Conservation (phyloP, 768 basidiomycete species). For the Leucocoprinus leucothites region DNA sequence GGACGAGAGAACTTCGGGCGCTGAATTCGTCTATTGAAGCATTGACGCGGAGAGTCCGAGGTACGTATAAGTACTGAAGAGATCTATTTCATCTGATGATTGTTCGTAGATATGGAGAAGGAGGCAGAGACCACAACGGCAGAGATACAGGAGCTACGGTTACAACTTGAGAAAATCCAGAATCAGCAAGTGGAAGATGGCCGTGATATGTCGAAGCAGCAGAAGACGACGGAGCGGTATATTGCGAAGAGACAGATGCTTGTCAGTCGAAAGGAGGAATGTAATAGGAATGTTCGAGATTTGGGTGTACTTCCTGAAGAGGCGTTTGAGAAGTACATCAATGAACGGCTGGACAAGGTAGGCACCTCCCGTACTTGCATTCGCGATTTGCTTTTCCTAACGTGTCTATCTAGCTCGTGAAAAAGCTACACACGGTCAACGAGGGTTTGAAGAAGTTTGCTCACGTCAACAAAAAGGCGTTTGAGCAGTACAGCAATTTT, state of each 20-base stretch:
- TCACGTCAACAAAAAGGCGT: conserved; percentile 99
- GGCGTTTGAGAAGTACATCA: conserved; percentile 93
- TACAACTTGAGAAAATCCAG: conserved; percentile 70
- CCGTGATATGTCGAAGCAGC: conserved; percentile 82
- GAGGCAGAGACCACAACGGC: conserved; percentile 59
- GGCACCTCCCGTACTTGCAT: conserved; percentile 20
- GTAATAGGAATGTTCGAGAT: conserved; percentile 93
- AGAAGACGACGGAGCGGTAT: conserved; percentile 95
- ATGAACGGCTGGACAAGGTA: conserved; percentile 84
- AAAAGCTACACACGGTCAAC: conserved; percentile 89
- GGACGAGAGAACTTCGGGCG: conserved; percentile 63
- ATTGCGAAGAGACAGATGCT: conserved; percentile 90
- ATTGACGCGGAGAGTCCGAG: conserved; percentile 61
- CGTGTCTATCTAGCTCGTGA: conserved; percentile 65
- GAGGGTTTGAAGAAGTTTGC: conserved; percentile 95
- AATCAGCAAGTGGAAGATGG: conserved; percentile 84
- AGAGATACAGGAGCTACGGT: conserved; percentile 65
- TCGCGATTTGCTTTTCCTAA: neutral
- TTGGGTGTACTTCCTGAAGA: conserved; percentile 96
- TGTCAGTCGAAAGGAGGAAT: conserved; percentile 82
- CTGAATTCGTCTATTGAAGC: conserved; percentile 66
- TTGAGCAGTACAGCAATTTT: conserved; percentile 97
- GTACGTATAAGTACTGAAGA: conserved; percentile 26
- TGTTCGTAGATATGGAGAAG: conserved; percentile 59
- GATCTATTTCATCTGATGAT: neutral